Base-by-base conservation (phyloP, 225 moss, liverwort and hornwort species). In the Rhytidiadelphus loreus region DNA sequence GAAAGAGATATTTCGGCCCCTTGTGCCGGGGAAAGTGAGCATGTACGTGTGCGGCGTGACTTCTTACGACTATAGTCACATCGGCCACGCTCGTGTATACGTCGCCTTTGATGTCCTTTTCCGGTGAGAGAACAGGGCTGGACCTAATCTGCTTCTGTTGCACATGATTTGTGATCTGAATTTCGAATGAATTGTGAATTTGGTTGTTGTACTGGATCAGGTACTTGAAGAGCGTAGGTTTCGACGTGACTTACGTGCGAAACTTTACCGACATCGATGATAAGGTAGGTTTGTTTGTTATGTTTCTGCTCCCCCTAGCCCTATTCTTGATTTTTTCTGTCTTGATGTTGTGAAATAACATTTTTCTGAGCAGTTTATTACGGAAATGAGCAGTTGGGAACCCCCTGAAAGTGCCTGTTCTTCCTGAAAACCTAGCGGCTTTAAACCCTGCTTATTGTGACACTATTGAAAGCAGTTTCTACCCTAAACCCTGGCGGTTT, bases 11-110 rank as follows among this genome's bases (percentile, higher is more conserved):
- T 96, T 99, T 43, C 94, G 88, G 61, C 94, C 97, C 19, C 87
- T 94, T 83, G 93, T 96, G 91, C 92, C 93, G 68, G 96, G 96
- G 33, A 99, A 96, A 95, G 97, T 97, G 85, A 97, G 97, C 89
- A 97, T 97, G 99, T 99, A 99, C 88, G 96, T 99, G 72, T 99
- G 99, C 90, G 99, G 99, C 46, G 99, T 99, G 82, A 99, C 97
- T 41, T 92, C 96, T 29, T 99, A 99, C 85, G 99, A 99, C 85
- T 99, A 95, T 73, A 99, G 99, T 90, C 99, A 99, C 79, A 96
- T 99, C 43, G 99, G 99, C 80, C 99, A 99, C 74, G 97, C 99
- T 57, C 96, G 97, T 80, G 99, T 99, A 17, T 99, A 99, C 85
- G 97, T 99, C 88, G 99, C 99, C 70, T 99, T 99, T 87, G 99